Evolutionary conservation across 306 rosid species (phyloP).

Genomic region (Sesbania bispinosa): DNA sequence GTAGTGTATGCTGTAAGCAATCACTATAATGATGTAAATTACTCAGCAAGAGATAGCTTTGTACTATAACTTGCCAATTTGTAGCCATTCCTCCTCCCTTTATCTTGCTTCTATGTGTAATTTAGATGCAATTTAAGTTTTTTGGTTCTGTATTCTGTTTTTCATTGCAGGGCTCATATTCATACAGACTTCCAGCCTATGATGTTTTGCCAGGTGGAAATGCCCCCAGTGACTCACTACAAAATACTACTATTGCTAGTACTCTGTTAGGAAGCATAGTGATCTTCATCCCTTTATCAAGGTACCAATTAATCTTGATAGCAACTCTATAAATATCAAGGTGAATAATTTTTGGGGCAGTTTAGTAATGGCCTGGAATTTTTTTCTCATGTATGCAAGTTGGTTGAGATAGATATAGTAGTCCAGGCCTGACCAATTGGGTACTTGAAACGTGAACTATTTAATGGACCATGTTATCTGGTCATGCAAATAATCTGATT

Average conservation of each 20-base stretch:
- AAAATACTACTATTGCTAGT: constrained; percentile 67
- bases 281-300: constrained; percentile 73
- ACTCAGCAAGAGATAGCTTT: constrained; percentile 20
- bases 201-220: constrained; percentile 60
- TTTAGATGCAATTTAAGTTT: background rate
- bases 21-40: background rate
- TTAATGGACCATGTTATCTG: background rate
- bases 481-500: background rate
- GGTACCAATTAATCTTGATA: constrained; percentile 42
- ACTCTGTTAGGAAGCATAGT: constrained; percentile 88
- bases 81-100: background rate
- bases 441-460: background rate
- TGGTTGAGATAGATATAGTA: background rate
- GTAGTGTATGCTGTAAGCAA: constrained; percentile 7
- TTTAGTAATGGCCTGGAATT: constrained; percentile 5
- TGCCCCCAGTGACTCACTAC: constrained; percentile 54
- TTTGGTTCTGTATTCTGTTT: constrained; percentile 44
- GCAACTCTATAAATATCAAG: constrained; percentile 6
- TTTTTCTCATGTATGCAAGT: background rate
- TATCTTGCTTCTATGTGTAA: background rate
- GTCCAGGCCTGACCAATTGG: constrained; percentile 4
- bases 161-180: constrained; percentile 68
- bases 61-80: constrained; percentile 28
- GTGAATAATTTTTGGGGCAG: constrained; percentile 22
- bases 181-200: constrained; percentile 84